phyloP scores from a whole-genome alignment of 176 grass and related monocot species.

The Themeda triandra region DNA sequence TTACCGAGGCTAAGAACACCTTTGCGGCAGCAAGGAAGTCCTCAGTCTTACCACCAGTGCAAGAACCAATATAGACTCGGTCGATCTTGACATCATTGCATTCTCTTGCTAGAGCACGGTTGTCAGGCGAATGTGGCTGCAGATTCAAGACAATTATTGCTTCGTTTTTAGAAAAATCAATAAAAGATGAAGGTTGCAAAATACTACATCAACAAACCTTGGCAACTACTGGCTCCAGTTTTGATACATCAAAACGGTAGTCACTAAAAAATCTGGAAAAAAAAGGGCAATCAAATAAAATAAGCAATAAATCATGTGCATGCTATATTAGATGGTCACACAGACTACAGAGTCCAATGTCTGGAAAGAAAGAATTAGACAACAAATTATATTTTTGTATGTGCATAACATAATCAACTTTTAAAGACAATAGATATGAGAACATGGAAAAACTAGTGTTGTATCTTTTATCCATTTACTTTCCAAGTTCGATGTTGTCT shows the following conservation, averaged over 20 bases:
- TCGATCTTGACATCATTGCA: constrained; percentile 97
- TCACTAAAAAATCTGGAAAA: not conserved
- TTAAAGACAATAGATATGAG: not conserved
- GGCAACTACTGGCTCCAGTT: constrained; percentile 92
- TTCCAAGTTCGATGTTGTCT: not conserved
- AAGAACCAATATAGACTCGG: constrained; percentile 95
- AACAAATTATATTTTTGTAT: not conserved
- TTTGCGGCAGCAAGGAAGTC: constrained; percentile 92
- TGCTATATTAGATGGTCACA: not conserved
- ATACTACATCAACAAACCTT: constrained; percentile 49
- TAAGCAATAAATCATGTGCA: not conserved
- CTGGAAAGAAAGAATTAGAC: not conserved
- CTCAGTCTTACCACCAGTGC: constrained; percentile 93
- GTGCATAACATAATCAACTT: not conserved
- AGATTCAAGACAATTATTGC: constrained; percentile 6
- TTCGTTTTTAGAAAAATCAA: constrained; percentile 9
- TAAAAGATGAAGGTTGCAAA: not conserved
- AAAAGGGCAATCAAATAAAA: constrained; percentile 14
- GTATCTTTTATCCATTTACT: not conserved
- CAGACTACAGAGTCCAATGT: not conserved
- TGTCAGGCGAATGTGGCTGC: constrained; percentile 98
- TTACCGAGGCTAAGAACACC: constrained; percentile 88
- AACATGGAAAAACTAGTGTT: constrained; percentile 2
- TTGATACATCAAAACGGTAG: constrained; percentile 73
- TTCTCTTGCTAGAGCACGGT: constrained; percentile 84